Percentiles rank a stretch among this genome's conserved stretches.
These are phyloP conservation scores for Yamadazyma spencermartinsiae DNA, from an alignment of 1,139 yeast genomes.

Conservation along the genomic window DNA sequence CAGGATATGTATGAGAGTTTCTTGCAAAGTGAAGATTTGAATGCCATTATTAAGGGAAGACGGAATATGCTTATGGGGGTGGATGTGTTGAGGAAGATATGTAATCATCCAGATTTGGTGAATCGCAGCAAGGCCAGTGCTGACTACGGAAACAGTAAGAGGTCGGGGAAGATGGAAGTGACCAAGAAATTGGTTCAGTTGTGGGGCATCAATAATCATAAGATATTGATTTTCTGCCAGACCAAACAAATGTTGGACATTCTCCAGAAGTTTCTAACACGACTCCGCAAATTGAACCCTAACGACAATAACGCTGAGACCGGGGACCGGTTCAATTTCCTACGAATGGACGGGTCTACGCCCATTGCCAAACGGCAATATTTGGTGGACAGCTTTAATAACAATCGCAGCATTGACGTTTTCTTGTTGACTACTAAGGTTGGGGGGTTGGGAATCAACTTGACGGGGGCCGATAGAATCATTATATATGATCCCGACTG, in stretches of 20 bases:
- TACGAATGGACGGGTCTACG: conserved; percentile 95
- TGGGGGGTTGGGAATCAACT: conserved; percentile 91
- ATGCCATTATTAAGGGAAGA: conserved; percentile 71
- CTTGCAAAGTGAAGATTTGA: conserved; percentile 72
- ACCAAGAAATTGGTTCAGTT: conserved; percentile 69
- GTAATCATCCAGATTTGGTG: conserved; percentile 93
- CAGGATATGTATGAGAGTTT: conserved; percentile 72
- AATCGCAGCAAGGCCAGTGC: conserved; percentile 42
- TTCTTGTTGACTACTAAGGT: conserved; percentile 90
- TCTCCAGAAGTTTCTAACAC: conserved; percentile 59
- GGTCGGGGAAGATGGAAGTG: conserved; percentile 92
- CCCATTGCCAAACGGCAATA: conserved; percentile 73
- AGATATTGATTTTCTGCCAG: conserved; percentile 83
- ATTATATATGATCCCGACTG: conserved; percentile 96
- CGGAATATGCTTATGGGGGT: conserved; percentile 87
- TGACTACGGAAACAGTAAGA: conserved; percentile 61
- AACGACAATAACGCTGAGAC: conserved; percentile 19
- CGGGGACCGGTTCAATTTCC: conserved; percentile 39
- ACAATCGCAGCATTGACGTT: conserved; percentile 54
- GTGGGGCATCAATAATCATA: conserved; percentile 79
- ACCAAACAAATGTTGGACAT: conserved; percentile 94
- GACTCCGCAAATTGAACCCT: conserved; percentile 29
- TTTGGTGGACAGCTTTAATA: conserved; percentile 79
- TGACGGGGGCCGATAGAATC: conserved; percentile 94
- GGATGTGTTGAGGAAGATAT: conserved; percentile 83